Evolutionary conservation across 305 asterid species (phyloP).

Genomic region (Fraxinus xanthoxyloides): DNA sequence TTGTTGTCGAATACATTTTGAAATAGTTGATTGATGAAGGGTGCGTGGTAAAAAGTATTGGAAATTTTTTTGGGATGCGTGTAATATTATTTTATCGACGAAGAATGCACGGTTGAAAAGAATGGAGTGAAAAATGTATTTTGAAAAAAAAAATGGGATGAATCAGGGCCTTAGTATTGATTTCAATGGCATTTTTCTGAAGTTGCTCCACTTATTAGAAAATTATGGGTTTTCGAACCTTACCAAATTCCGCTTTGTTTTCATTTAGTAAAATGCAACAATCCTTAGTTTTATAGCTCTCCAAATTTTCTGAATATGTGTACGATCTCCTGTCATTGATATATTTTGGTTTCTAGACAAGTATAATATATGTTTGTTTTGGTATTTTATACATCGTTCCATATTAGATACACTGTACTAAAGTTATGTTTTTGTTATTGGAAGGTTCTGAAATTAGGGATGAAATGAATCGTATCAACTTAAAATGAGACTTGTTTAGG

Average conservation of each 20-base stretch:
- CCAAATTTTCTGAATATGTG: background rate
- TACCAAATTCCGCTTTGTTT: background rate
- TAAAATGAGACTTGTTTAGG: slow-evolving; percentile 35
- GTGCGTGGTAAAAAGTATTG: too few species aligned
- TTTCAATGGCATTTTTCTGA: background rate
- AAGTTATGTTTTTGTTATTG: slow-evolving; percentile 2
- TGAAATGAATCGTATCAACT: slow-evolving; percentile 29
- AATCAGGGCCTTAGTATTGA: background rate
- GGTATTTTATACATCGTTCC: background rate
- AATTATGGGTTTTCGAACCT: background rate
- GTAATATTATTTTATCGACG: too few species aligned
- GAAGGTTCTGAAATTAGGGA: slow-evolving; percentile 33
- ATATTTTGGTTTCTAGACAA: background rate
- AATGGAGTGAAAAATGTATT: too few species aligned
- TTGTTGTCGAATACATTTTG: too few species aligned
- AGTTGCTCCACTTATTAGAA: background rate
- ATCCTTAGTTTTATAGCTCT: background rate
- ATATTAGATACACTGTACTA: background rate
- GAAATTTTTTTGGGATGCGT: too few species aligned
- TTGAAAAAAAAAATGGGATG: too few species aligned
- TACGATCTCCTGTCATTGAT: background rate
- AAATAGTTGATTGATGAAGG: too few species aligned
- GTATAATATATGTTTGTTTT: background rate
- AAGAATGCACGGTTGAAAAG: too few species aligned
- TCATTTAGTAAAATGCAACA: background rate